Evolutionary conservation across 2,329 filamentous ascomycete species (phyloP).

Genomic region (Aphanocladium album): DNA sequence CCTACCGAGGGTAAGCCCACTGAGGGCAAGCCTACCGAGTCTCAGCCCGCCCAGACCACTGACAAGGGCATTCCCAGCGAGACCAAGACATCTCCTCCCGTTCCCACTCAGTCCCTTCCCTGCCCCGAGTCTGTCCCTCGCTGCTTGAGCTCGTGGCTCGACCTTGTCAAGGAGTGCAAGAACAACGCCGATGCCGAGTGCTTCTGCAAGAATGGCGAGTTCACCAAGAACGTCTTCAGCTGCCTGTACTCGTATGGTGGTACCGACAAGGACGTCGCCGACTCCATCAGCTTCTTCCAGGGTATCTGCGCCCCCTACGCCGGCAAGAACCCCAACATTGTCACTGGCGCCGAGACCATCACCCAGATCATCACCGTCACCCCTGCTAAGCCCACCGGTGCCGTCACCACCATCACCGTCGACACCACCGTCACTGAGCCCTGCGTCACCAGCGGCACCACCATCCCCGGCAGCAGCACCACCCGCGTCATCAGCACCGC

Average conservation of each 20-base stretch:
- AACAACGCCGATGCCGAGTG: slow-evolving; percentile 79
- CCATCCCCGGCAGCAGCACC: slow-evolving; percentile 39
- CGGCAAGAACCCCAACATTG: slow-evolving; percentile 74
- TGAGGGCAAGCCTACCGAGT: no score
- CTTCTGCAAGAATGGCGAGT: slow-evolving; percentile 77
- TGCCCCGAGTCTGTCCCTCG: slow-evolving; percentile 72
- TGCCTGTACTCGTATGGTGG: slow-evolving; percentile 68
- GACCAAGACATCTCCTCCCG: slow-evolving; percentile 22
- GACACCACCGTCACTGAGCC: slow-evolving; percentile 44
- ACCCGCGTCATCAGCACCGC: slow-evolving; percentile 48
- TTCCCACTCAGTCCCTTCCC: slow-evolving; percentile 32
- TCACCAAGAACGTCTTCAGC: slow-evolving; percentile 72
- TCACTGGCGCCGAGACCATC: slow-evolving; percentile 65
- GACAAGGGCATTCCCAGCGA: slow-evolving; percentile 26
- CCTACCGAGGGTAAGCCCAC: no score
- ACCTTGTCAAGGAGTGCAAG: slow-evolving; percentile 61
- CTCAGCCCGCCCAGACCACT: slow-evolving; percentile 4
- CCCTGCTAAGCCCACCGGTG: slow-evolving; percentile 37
- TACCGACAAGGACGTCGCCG: slow-evolving; percentile 58
- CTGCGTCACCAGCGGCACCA: slow-evolving; percentile 44
- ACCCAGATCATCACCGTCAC: slow-evolving; percentile 55
- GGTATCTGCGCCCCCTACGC: slow-evolving; percentile 81
- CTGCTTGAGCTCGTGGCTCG: slow-evolving; percentile 90
- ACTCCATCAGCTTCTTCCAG: slow-evolving; percentile 78
- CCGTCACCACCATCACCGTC: slow-evolving; percentile 48